Percentiles rank a stretch among this genome's conserved stretches.
These are phyloP conservation scores for Setaria italica DNA, from an alignment of 202 grass and related monocot species.

Conservation along the genomic window DNA sequence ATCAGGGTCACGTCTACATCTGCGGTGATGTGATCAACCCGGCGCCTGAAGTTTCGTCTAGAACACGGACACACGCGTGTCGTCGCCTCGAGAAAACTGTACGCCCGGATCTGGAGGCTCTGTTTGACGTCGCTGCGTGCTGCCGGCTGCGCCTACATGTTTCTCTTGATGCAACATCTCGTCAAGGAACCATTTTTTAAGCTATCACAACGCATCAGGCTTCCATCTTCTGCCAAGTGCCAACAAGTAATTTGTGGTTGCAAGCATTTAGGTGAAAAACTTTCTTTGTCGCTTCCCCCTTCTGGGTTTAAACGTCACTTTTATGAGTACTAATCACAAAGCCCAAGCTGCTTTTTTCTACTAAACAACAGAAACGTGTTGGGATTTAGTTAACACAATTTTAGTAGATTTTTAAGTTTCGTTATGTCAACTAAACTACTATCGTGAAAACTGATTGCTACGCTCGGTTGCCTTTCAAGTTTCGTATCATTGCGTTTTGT, in stretches of 20 bases:
- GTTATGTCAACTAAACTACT: too few species aligned
- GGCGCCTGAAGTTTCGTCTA: neutral
- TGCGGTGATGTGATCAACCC: neutral
- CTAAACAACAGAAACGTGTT: neutral
- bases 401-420: too few species aligned
- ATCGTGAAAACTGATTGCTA: too few species aligned
- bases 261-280: neutral
- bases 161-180: neutral
- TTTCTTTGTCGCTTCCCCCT: neutral
- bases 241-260: neutral
- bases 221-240: neutral
- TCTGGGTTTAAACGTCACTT: neutral
- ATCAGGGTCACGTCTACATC: conserved; percentile 32
- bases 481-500: neutral
- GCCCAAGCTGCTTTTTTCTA: neutral
- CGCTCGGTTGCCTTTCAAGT: neutral
- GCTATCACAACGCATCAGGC: neutral
- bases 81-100: neutral
- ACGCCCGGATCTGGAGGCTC: neutral
- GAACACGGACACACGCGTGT: conserved; percentile 24
- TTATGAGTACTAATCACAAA: neutral
- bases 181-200: neutral
- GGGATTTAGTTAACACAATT: neutral
- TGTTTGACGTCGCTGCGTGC: conserved; percentile 6
- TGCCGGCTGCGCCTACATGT: conserved; percentile 23